Base-by-base conservation (phyloP, 176 grass and related monocot genomes). In the Guadua angustifolia region DNA sequence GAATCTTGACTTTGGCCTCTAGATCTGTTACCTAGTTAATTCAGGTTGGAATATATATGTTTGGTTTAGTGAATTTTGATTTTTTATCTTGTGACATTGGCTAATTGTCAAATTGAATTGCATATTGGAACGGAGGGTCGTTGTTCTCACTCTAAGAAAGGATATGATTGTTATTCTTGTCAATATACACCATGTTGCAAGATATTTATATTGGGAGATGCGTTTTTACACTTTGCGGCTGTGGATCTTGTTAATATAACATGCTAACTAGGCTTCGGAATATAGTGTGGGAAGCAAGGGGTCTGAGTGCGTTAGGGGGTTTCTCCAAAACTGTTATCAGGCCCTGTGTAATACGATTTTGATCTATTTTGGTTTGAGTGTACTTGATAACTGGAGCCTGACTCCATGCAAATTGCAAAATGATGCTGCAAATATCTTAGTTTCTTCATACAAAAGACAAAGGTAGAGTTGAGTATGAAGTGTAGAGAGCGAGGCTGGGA, bases 21-120 rank as follows among this genome's bases (percentile, higher is more conserved):
- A 83, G 73, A 83, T 90, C 73, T 57, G 51, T 22, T 61, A 83
- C 79, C 24, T 74, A 46, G 14, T n/a, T 43, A 33, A 42, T 74
- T 50, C 22, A 67, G 36, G 40, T 7, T 59, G 44, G 40, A 63
- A 70, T 39, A 25, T 11, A 49, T 52, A 6, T 39, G 56, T 66
- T 40, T 70, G 19, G 13, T 79, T 12, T 33, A 14, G 25, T 55
- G 8, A 9, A 79, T 85, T 24, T 45, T 11, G 24, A 35, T 71
- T 21, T 11, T 68, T 24, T 12, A 18, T 14, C 46, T 18, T 36
- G 38, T 50, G 50, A 11, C 29, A 11, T 17, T 10, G 14, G 10
- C 2, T 47, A 26, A 33, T 49, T 47, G 6, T 12, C 16, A 6
- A 44, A 52, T 53, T 7, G n/a, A 79, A 42, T 24, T 62, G 44